These are phyloP conservation scores for Knufia fluminis DNA, from an alignment of 2,329 filamentous ascomycete species.

Conservation along the genomic window DNA sequence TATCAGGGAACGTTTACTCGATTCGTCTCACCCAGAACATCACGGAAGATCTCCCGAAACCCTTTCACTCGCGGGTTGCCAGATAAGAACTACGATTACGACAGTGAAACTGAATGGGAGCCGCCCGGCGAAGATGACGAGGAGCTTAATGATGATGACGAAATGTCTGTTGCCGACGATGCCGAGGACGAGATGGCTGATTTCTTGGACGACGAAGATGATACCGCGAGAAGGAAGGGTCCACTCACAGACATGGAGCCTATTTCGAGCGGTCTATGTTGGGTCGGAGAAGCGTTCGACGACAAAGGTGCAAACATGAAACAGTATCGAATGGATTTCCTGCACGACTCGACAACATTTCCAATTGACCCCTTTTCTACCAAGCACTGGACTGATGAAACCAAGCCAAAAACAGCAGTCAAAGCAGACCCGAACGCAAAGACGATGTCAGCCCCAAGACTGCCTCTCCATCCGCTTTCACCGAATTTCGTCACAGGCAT, in stretches of 20 bases:
- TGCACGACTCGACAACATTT: constrained; percentile 19
- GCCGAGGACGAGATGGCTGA: constrained; percentile 81
- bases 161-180: constrained; percentile 50
- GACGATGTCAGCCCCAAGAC: constrained; percentile 24
- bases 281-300: constrained; percentile 50
- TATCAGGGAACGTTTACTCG: constrained; percentile 55
- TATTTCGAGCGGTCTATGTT: constrained; percentile 70
- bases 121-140: constrained; percentile 64
- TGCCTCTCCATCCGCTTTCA: constrained; percentile 20
- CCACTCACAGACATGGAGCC: constrained; percentile 63
- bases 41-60: constrained; percentile 43
- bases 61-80: constrained; percentile 43
- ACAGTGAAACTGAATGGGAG: constrained; percentile 58
- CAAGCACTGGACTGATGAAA: constrained; percentile 57
- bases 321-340: constrained; percentile 59
- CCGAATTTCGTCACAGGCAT: constrained; percentile 11
- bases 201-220: constrained; percentile 81
- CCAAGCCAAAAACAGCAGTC: constrained; percentile 17
- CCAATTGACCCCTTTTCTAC: constrained; percentile 79
- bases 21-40: constrained; percentile 31
- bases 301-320: constrained; percentile 43
- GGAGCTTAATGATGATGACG: constrained; percentile 57
- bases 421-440: constrained; percentile 14
- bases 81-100: constrained; percentile 55
- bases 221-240: constrained; percentile 51